Evolutionary conservation across 768 basidiomycete genomes (phyloP), one percentile per base, ranked within the genome.

Genomic region (Trametes cinnabarina): DNA sequence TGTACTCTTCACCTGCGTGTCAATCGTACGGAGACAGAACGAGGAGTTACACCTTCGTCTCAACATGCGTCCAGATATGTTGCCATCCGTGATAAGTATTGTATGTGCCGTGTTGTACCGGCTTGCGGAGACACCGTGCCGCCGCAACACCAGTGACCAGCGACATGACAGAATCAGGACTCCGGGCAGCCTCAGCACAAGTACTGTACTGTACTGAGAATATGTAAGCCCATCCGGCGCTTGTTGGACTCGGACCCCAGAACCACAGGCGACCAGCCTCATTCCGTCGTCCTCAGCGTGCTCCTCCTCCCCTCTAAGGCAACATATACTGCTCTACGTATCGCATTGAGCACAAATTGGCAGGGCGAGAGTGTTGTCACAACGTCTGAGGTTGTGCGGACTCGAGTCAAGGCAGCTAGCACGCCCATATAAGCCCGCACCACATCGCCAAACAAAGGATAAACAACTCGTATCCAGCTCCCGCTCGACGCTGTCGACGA

Each of bases 401-500:
- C n/a, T 10, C 26, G 17, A 42, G 40, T 23, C 15, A 35, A 10
- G 43, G 25, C 20, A 25, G n/a, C 30, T 35, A 14, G n/a, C 23
- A 26, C 53, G 32, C 25, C 47, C 39, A 22, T 40, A 40, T 30
- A 50, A 39, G 39, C 43, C 60, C 60, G 56, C 59, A 55, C 64
- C 58, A 65, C 64, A 60, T 57, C 48, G 58, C 64, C 64, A 65
- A 65, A 65, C 64, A 65, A 65, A 55, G 61, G 43, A 52, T 58
- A 65, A 70, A 68, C 63, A 67, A 67, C 57, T 58, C 51, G 58
- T 60, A 58, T 65, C 63, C 66, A 66, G 66, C 70, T 73, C 67
- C 71, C 71, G 49, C 46, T 35, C 54, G 74, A 69, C 69, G 70
- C 63, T 67, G 67, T 69, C 73, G 70, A 68, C 71, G 73, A 72